phyloP scores from a whole-genome alignment of 1,139 yeast genomes.

The Geotrichum klebahnii region DNA sequence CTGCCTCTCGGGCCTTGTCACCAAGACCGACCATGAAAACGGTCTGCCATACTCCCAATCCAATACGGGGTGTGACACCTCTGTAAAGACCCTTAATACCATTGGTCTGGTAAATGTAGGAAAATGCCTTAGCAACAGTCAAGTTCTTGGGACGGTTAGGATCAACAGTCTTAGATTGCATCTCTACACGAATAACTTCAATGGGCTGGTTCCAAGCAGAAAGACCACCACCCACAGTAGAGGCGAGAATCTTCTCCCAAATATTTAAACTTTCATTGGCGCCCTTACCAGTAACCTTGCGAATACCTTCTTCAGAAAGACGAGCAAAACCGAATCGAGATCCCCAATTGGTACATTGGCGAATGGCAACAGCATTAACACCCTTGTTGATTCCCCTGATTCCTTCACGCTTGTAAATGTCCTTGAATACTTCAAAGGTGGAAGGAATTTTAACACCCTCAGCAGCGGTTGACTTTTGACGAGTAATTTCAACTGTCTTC shows the following conservation, averaged over 20 bases:
- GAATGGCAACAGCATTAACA: constrained; percentile 95
- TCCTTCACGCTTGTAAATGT: constrained; percentile 80
- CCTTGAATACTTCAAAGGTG: constrained; percentile 79
- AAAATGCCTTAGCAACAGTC: constrained; percentile 72
- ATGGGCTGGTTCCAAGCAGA: constrained; percentile 99
- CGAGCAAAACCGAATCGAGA: constrained; percentile 91
- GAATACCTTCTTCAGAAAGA: constrained; percentile 81
- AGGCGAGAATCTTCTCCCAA: constrained; percentile 76
- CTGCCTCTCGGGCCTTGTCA: constrained; percentile 71
- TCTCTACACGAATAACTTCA: constrained; percentile 94
- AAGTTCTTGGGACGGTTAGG: constrained; percentile 94
- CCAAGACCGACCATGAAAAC: constrained; percentile 98
- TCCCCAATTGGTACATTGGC: constrained; percentile 99
- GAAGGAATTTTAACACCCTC: constrained; percentile 52
- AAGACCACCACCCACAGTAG: constrained; percentile 92
- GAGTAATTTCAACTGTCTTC: constrained; percentile 96
- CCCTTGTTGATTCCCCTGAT: constrained; percentile 93
- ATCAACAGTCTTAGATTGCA: constrained; percentile 90
- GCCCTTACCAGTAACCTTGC: constrained; percentile 57
- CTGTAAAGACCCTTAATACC: constrained; percentile 90
- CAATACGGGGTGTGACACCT: constrained; percentile 96
- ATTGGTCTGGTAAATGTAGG: constrained; percentile 73
- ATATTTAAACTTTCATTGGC: constrained; percentile 59
- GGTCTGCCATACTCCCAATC: constrained; percentile 96
- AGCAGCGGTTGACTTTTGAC: constrained; percentile 55